Evolutionary conservation across 805 yeast species (phyloP), one percentile per base, ranked within the genome.

Genomic region (Candida sakaeoensis): DNA sequence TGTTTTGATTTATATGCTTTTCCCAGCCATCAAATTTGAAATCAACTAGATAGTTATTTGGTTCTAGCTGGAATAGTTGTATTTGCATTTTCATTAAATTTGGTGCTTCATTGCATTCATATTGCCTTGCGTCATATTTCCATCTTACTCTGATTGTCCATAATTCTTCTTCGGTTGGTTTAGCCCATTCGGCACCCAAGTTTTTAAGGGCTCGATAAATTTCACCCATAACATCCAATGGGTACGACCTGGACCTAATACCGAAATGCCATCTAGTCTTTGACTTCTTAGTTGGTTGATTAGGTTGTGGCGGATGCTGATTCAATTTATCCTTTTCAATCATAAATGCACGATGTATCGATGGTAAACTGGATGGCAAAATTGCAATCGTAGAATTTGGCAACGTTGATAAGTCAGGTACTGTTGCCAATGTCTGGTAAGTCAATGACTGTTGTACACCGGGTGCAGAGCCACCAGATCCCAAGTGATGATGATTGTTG

Each of bases 21-120:
- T 90, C 97, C 95, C 97, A 91, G 1, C 98, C 98, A 59, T 91
- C 98, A 58, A 91, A 93, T 63, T 93, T 93, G 71, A 93, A 93
- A 61, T 93, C 99, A 8, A 93, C 98, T 37, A 93, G 70, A 56
- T 93, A 93, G 58, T 91, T 91, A 61, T 93, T 91, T 33, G 95
- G 96, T 58, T 93, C 99, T 47, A 93, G 72, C 59, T 91, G 97
- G 64, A 91, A 93, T 43, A 93, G 72, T 60, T 93, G 99, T 43
- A 93, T 93, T 53, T 90, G 93, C 96, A 93, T 91, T 66, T 85
- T 91, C 91, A 91, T 85, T 67, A 83, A 67, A 58, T 88, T 95
- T 6, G 89, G 85, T 39, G 51, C 57, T 36, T 44, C 46, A 21
- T 44, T 48, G 26, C 40, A 48, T 39, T 52, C 56, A n/a, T 23